These are phyloP conservation scores for Globisporangium nodosum DNA, from an alignment of 352 stramenopile species.

Conservation along the genomic window DNA sequence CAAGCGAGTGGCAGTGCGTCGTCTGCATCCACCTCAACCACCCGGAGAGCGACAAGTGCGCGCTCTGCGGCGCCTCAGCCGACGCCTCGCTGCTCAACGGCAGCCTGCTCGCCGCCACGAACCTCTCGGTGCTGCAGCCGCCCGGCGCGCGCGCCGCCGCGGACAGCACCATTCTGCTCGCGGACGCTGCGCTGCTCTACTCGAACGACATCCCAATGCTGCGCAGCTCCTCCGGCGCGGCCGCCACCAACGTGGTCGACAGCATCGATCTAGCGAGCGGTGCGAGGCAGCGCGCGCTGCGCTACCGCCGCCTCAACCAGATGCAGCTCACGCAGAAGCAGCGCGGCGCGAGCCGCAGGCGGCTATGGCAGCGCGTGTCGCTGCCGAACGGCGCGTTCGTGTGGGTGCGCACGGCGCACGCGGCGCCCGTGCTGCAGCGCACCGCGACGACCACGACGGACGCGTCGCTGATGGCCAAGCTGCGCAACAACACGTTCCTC, in stretches of 20 bases:
- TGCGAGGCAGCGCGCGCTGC: constrained; percentile 46
- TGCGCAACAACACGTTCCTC: constrained; percentile 56
- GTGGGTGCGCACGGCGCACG: constrained; percentile 47
- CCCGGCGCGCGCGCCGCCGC: constrained; percentile 5
- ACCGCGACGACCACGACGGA: constrained; percentile 14
- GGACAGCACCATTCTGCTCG: constrained; percentile 14
- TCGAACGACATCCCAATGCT: constrained; percentile 18
- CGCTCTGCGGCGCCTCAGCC: constrained; percentile 55
- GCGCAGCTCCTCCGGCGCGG: constrained; percentile 12
- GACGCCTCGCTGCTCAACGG: constrained; percentile 45
- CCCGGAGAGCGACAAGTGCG: constrained; percentile 51
- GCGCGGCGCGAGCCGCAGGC: constrained; percentile 36
- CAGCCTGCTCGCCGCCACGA: constrained; percentile 24
- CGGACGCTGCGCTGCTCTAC: constrained; percentile 12
- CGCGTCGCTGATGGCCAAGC: constrained; percentile 41
- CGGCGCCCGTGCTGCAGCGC: constrained; percentile 19
- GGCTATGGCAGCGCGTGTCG: constrained; percentile 58
- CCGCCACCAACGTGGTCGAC: constrained; percentile 8
- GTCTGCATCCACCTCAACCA: constrained; percentile 76
- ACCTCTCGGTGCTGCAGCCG: constrained; percentile 16
- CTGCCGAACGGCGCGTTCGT: constrained; percentile 54
- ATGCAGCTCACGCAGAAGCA: constrained; percentile 70
- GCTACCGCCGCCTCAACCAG: constrained; percentile 57
- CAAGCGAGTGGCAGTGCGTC: constrained; percentile 68
- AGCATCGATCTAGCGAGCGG: constrained; percentile 27